Conservation (phyloP, 2,329 filamentous ascomycete species). For the Diaporthe longicolla region DNA sequence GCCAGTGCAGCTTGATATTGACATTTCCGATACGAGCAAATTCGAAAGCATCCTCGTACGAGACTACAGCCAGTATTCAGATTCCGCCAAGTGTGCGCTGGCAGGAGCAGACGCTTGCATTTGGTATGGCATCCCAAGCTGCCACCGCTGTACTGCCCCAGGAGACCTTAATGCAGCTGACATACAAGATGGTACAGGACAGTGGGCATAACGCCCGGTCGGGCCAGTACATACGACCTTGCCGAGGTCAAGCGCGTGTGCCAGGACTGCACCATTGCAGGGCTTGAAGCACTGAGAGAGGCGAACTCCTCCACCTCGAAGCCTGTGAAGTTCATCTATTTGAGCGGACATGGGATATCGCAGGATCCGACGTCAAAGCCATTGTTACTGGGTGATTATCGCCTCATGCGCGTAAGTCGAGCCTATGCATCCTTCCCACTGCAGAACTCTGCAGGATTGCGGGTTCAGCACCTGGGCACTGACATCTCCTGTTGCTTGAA, state of each 20-base stretch:
- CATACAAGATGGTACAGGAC: constrained; percentile 44
- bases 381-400: constrained; percentile 1
- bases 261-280: constrained; percentile 46
- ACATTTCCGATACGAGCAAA: constrained; percentile 49
- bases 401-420: constrained; percentile 33
- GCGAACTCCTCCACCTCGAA: constrained; percentile 36
- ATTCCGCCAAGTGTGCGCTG: constrained; percentile 56
- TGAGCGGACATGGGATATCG: constrained; percentile 26
- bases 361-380: constrained; percentile 20
- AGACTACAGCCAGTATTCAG: constrained; percentile 58
- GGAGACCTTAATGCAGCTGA: not conserved
- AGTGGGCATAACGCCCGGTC: constrained; percentile 48
- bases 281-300: constrained; percentile 48
- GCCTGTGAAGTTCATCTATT: constrained; percentile 51
- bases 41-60: constrained; percentile 56
- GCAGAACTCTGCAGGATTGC: not conserved
- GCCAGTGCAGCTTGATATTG: constrained; percentile 45
- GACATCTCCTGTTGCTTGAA: not conserved
- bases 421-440: too few relatives aligned
- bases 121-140: constrained; percentile 50
- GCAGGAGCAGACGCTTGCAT: constrained; percentile 59
- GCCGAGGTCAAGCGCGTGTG: constrained; percentile 47
- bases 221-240: constrained; percentile 39
- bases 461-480: not conserved
- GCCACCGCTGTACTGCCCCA: not conserved